These are phyloP conservation scores for Tetracladium setigerum DNA, from an alignment of 495 filamentous ascomycete genomes.

Conservation along the genomic window DNA sequence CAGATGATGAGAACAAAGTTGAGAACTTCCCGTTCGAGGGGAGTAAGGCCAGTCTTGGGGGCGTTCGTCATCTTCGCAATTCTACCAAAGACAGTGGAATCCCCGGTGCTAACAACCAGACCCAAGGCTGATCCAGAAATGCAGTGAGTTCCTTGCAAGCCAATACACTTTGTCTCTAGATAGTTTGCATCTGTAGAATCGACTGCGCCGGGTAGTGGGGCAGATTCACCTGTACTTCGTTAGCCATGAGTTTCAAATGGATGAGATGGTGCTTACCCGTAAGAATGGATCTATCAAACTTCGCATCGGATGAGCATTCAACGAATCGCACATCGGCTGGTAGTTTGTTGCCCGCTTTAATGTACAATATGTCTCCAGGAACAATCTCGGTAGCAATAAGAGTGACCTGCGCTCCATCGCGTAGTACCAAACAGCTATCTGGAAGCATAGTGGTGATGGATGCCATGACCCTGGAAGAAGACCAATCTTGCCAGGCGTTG, in stretches of 20 bases:
- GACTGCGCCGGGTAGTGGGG: conserved; percentile 50
- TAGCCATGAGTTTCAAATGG: neutral
- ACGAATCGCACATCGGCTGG: conserved; percentile 64
- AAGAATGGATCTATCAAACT: conserved; percentile 64
- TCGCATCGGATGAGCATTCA: conserved; percentile 53
- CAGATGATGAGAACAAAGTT: conserved; percentile 61
- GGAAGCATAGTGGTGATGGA: conserved; percentile 63
- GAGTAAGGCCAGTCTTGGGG: conserved; percentile 50
- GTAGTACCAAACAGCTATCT: conserved; percentile 51
- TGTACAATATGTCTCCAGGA: conserved; percentile 54
- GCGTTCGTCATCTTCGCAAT: conserved; percentile 61
- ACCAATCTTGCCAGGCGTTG: conserved; percentile 58
- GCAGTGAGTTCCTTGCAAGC: conserved; percentile 64
- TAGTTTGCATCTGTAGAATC: conserved; percentile 62
- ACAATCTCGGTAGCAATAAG: conserved; percentile 53
- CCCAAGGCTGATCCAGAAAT: conserved; percentile 58
- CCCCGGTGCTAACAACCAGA: conserved; percentile 48
- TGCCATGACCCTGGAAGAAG: conserved; percentile 54
- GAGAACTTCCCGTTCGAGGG: conserved; percentile 61
- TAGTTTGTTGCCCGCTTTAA: conserved; percentile 60
- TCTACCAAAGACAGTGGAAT: conserved; percentile 30
- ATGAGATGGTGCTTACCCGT: conserved; percentile 26
- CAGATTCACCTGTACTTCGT: conserved; percentile 43
- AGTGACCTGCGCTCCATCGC: conserved; percentile 42
- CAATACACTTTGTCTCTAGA: conserved; percentile 65